A percentile compares a stretch with the other conserved stretches of the same genome.
phyloP scores from a whole-genome alignment of 1,139 yeast species.

The Magnusiomyces ingens region DNA sequence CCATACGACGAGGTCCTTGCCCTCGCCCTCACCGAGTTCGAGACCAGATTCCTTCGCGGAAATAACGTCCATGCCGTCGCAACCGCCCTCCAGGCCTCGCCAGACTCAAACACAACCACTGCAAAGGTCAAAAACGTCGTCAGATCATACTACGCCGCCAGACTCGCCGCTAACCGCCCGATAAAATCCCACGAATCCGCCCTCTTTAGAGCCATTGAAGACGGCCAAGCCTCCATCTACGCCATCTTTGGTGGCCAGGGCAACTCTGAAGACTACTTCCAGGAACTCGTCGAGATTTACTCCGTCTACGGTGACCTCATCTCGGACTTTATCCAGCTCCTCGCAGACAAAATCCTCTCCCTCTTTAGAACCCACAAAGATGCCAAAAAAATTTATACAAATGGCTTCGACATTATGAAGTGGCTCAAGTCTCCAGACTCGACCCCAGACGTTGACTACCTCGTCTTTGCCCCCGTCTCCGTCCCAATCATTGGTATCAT shows the following conservation, averaged over 20 bases:
- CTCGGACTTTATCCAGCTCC: constrained; percentile 59
- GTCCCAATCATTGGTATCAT: constrained; percentile 95
- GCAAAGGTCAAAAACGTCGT: constrained; percentile 67
- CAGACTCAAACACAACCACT: constrained; percentile 53
- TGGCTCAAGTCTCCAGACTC: constrained; percentile 84
- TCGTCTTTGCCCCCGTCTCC: constrained; percentile 85
- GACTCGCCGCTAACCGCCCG: constrained; percentile 44
- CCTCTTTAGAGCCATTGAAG: constrained; percentile 52
- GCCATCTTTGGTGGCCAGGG: constrained; percentile 99
- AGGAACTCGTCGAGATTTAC: constrained; percentile 85
- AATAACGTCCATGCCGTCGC: constrained; percentile 90
- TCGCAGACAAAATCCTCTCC: constrained; percentile 60
- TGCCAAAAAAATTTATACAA: constrained; percentile 84
- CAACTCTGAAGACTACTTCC: constrained; percentile 94
- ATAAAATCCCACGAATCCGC: constrained; percentile 56
- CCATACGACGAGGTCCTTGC: constrained; percentile 65
- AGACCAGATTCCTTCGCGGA: constrained; percentile 64
- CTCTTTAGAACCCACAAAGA: constrained; percentile 69
- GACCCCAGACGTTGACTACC: constrained; percentile 85
- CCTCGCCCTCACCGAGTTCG: constrained; percentile 73
- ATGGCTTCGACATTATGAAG: constrained; percentile 78
- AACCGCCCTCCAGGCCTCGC: constrained; percentile 48
- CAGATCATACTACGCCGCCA: constrained; percentile 59
- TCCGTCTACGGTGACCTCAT: constrained; percentile 69
- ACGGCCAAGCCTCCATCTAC: constrained; percentile 51